These are phyloP conservation scores for Somion occarium DNA, from an alignment of 1,284 basidiomycete genomes.

Conservation along the genomic window DNA sequence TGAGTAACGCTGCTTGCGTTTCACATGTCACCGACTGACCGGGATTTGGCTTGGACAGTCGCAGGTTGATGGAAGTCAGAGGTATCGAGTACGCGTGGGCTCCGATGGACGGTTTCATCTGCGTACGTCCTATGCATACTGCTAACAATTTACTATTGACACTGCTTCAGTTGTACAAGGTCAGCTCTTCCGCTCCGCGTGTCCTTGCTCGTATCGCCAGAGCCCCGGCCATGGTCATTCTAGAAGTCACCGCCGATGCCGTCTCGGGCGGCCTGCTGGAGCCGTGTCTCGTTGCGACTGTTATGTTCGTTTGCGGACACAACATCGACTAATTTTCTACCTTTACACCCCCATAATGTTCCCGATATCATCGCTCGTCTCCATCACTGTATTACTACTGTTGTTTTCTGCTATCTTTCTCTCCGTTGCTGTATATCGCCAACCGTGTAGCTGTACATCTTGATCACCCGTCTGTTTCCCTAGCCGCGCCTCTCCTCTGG, in stretches of 20 bases:
- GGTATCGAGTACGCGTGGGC: slow-evolving; percentile 39
- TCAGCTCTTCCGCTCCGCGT: slow-evolving; percentile 22
- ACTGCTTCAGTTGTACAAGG: slow-evolving; percentile 25
- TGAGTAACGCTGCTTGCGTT: slow-evolving; percentile 24
- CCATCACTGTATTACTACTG: not conserved
- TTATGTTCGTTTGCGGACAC: slow-evolving; percentile 30
- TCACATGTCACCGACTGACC: slow-evolving; percentile 2
- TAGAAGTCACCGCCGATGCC: slow-evolving; percentile 30
- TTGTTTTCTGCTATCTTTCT: not conserved
- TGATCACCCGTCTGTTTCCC: not conserved
- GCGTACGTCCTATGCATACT: slow-evolving; percentile 28
- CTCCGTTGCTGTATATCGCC: not conserved
- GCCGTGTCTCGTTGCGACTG: slow-evolving; percentile 31
- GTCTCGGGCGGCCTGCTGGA: slow-evolving; percentile 29
- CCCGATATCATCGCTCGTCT: not conserved
- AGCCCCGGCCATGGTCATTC: slow-evolving; percentile 21
- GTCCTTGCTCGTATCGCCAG: slow-evolving; percentile 29
- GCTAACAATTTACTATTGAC: not conserved
- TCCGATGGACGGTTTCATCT: slow-evolving; percentile 36
- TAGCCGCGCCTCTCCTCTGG: not conserved
- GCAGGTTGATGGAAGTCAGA: slow-evolving; percentile 37
- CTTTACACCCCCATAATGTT: not conserved
- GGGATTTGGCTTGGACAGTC: slow-evolving; percentile 23
- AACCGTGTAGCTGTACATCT: not conserved
- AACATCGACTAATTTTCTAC: slow-evolving; percentile 27